These are phyloP conservation scores for Saccharomyces pastorianus DNA, from an alignment of 1,139 yeast genomes.

Conservation along the genomic window DNA sequence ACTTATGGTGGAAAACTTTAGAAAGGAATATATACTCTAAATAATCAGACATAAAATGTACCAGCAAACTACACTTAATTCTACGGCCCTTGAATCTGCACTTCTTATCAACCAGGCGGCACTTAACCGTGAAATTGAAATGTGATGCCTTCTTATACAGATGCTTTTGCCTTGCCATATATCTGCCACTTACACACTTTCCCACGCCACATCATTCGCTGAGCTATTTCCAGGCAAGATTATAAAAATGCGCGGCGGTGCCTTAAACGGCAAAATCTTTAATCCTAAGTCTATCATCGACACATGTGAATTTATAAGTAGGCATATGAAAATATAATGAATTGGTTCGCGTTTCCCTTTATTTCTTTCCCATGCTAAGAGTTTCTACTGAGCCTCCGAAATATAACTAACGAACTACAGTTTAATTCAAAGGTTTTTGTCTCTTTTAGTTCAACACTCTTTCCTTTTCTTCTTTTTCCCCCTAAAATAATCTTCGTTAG, in stretches of 20 bases:
- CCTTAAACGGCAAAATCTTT: not conserved
- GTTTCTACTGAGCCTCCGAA: not conserved
- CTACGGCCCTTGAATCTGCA: not conserved
- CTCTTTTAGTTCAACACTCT: not conserved
- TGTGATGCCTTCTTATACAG: not conserved
- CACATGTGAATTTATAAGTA: not conserved
- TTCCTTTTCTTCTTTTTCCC: not conserved
- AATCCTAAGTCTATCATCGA: not conserved
- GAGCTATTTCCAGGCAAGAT: not conserved
- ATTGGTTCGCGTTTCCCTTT: not conserved
- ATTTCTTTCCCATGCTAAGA: not conserved
- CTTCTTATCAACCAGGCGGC: not conserved
- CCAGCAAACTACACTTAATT: not conserved
- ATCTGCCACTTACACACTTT: not conserved
- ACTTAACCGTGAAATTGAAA: not conserved
- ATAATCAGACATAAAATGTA: not conserved
- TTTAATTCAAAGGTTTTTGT: not conserved
- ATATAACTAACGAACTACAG: not conserved
- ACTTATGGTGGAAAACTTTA: constrained; percentile 49
- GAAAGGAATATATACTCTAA: constrained; percentile 44
- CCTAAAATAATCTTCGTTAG: not conserved
- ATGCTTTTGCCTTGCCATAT: not conserved
- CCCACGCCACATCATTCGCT: not conserved
- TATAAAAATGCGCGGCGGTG: not conserved
- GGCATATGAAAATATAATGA: not conserved